Evolutionary conservation across 78 protist genomes (phyloP).

Genomic region (Dictyostelium capitatum): DNA sequence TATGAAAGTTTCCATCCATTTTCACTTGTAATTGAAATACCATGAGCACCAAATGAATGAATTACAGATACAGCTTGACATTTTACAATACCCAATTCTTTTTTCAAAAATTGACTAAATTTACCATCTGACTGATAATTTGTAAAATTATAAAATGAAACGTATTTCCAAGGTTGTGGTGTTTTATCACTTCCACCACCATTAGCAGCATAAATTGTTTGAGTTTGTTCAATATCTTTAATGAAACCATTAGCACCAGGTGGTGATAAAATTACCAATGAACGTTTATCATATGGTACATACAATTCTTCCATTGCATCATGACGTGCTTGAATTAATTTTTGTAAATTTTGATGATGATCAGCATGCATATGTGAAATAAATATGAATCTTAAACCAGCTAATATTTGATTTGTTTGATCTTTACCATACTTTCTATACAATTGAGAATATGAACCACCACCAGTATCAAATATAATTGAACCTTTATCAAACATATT

Average conservation of each 20-base stretch:
- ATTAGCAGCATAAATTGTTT: not conserved
- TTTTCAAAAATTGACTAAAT: slow-evolving; percentile 13
- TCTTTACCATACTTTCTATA: slow-evolving; percentile 58
- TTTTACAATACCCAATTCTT: not conserved
- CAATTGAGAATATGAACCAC: slow-evolving; percentile 64
- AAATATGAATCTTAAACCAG: slow-evolving; percentile 18
- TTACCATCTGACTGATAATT: not conserved
- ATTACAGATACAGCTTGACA: slow-evolving; percentile 17
- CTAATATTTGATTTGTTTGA: not conserved
- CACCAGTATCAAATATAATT: slow-evolving; percentile 48
- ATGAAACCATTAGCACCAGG: slow-evolving; percentile 11
- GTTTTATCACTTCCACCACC: not conserved
- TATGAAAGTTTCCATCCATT: slow-evolving; percentile 48
- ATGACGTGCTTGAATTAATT: slow-evolving; percentile 37
- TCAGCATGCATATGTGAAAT: slow-evolving; percentile 64
- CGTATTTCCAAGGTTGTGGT: slow-evolving; percentile 26
- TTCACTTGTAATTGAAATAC: slow-evolving; percentile 34
- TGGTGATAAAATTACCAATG: slow-evolving; percentile 21
- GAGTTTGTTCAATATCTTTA: slow-evolving; percentile 16
- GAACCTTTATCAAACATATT: slow-evolving; percentile 71
- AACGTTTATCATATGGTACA: slow-evolving; percentile 28
- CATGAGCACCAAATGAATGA: slow-evolving; percentile 44
- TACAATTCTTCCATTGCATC: slow-evolving; percentile 29
- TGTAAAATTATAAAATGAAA: slow-evolving; percentile 11
- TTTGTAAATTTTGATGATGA: slow-evolving; percentile 62